Conservation (phyloP, 495 filamentous ascomycete species). For the Neurospora africana region DNA sequence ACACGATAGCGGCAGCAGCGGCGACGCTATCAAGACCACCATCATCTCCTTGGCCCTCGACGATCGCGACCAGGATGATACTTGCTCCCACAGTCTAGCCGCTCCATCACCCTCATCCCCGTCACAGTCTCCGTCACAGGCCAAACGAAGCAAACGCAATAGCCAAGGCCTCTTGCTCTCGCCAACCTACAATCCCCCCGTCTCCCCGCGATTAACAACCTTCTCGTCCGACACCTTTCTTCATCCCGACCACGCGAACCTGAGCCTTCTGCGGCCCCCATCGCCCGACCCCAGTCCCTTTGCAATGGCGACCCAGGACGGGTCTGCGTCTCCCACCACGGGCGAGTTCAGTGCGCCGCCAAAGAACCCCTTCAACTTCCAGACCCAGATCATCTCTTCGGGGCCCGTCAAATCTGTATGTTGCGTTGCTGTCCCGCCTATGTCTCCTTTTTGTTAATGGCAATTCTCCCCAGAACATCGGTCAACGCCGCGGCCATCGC, state of each 20-base stretch:
- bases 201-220: conserved; percentile 4
- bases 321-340: conserved; percentile 6
- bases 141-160: not conserved
- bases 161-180: not conserved
- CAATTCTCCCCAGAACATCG: conserved; percentile 49
- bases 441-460: not conserved
- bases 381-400: conserved; percentile 69
- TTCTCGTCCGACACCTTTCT: conserved; percentile 5
- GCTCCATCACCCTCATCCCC: not conserved
- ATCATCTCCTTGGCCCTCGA: conserved; percentile 6
- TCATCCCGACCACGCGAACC: conserved; percentile 10
- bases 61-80: conserved; percentile 7
- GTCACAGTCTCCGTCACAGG: not conserved
- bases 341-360: conserved; percentile 23
- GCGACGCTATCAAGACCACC: not conserved
- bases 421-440: not conserved
- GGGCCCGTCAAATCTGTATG: conserved; percentile 74
- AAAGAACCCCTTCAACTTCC: conserved; percentile 81
- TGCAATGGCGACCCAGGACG: conserved; percentile 26
- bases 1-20: not conserved
- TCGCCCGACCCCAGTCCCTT: conserved; percentile 15
- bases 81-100: conserved; percentile 3
- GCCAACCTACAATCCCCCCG: not conserved
- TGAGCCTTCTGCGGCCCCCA: conserved; percentile 10
- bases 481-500: conserved; percentile 88